Base-by-base conservation (phyloP, 306 rosid species). In the Coriaria nepalensis region DNA sequence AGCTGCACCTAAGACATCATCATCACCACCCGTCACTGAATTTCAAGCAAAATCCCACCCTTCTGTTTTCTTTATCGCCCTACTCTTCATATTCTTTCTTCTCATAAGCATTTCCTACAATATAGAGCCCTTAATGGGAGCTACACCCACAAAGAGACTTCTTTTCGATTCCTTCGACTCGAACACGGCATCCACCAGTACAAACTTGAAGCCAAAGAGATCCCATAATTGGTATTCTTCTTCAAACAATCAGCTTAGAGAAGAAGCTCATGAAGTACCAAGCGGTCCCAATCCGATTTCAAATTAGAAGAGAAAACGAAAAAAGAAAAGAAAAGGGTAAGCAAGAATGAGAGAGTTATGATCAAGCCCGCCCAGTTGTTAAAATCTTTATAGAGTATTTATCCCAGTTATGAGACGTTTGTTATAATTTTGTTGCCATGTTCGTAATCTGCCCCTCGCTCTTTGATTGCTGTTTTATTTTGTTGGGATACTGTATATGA, bases 1-100 rank as follows among this genome's bases (percentile, higher is more conserved):
- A 56, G 53, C 73, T 43, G 39, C 74, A 68, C 71, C 78, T 56
- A 84, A 81, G 56, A 61, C 74, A 50, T 12, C 82, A 63, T 50
- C 80, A 33, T 35, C 67, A 55, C 42, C 78, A 32, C 42, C 65
- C 49, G 45, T 53, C 56, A 60, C 77, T 41, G 74, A 72, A 47
- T 33, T 49, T 58, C 70, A 72, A 65, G 50, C 77, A 35, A 76
- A 74, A 66, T 48, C 70, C 34, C 62, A 61, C 40, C 67, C 52
- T 56, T 64, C 63, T 15, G 49, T 72, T 58, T 78, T 77, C 10
- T 49, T 76, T 41, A 51, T 90, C 56, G 38, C 80, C 60, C 56
- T 88, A 60, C 57, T 78, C 67, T 65, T 90, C 77, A 49, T 76
- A 36, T 62, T 85, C 61, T 68, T 82, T 35, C 76, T 90, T 57